Evolutionary conservation across 257 asterid genomes (phyloP).

Genomic region (Penstemon davidsonii): DNA sequence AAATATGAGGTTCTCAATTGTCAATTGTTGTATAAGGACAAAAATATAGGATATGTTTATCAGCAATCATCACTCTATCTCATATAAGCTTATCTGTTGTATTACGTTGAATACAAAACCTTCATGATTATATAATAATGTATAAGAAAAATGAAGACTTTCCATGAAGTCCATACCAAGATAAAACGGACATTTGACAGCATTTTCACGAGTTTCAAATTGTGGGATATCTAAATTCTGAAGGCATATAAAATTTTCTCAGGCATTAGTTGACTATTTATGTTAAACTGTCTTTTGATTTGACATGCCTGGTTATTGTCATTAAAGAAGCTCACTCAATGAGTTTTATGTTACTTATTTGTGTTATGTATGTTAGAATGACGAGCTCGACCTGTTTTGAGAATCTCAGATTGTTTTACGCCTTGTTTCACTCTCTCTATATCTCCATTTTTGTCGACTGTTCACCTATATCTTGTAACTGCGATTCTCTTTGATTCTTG

Average conservation of each 20-base stretch:
- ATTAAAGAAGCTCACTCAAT: too few relatives aligned
- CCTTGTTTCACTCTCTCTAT: neutral
- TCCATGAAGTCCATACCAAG: too few relatives aligned
- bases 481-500: constrained; percentile 5
- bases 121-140: neutral
- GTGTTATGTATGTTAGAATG: neutral
- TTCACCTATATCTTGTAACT: constrained; percentile 4
- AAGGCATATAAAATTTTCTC: too few relatives aligned
- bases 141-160: neutral
- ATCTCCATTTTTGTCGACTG: neutral
- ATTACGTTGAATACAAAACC: neutral
- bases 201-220: too few relatives aligned
- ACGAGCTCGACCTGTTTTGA: neutral
- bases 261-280: too few relatives aligned
- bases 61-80: neutral
- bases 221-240: too few relatives aligned
- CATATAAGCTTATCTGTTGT: neutral
- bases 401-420: neutral
- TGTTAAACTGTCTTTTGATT: too few relatives aligned
- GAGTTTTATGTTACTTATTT: too few relatives aligned
- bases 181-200: too few relatives aligned
- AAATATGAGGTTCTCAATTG: too few relatives aligned
- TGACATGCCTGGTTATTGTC: too few relatives aligned
- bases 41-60: neutral
- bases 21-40: too few relatives aligned